These are phyloP conservation scores for Plasmodium cynomolgi DNA, from an alignment of 169 alveolate genomes.

Conservation along the genomic window DNA sequence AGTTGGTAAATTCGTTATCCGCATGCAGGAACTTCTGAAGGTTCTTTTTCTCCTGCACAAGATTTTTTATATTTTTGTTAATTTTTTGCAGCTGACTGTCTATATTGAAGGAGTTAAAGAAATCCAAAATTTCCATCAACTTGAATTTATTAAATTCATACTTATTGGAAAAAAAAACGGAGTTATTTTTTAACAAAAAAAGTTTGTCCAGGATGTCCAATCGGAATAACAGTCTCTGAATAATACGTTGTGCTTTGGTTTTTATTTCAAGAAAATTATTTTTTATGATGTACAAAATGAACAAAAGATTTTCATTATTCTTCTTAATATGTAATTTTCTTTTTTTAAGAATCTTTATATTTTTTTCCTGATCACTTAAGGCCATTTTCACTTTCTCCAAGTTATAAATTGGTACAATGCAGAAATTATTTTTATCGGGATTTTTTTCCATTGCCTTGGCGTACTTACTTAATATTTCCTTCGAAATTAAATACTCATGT, in stretches of 20 bases:
- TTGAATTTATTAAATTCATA: slow-evolving; percentile 68
- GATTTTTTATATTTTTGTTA: slow-evolving; percentile 50
- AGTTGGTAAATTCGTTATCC: slow-evolving; percentile 47
- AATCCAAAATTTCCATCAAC: slow-evolving; percentile 58
- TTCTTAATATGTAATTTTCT: slow-evolving; percentile 56
- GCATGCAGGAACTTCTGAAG: slow-evolving; percentile 36
- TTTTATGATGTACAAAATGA: slow-evolving; percentile 73
- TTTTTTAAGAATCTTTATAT: slow-evolving; percentile 62
- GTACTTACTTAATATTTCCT: slow-evolving; percentile 68
- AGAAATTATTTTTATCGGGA: slow-evolving; percentile 68
- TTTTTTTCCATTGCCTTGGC: slow-evolving; percentile 59
- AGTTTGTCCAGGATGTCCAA: slow-evolving; percentile 64
- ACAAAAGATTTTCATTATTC: slow-evolving; percentile 74
- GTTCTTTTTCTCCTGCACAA: slow-evolving; percentile 47
- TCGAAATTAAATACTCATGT: slow-evolving; percentile 74
- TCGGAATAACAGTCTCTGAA: slow-evolving; percentile 72
- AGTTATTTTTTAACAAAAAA: slow-evolving; percentile 66
- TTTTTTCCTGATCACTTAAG: slow-evolving; percentile 61
- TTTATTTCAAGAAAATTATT: slow-evolving; percentile 73
- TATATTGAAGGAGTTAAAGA: slow-evolving; percentile 69
- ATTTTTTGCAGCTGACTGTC: slow-evolving; percentile 72
- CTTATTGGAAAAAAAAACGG: slow-evolving; percentile 69
- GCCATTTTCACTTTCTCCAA: slow-evolving; percentile 57
- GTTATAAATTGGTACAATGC: slow-evolving; percentile 67
- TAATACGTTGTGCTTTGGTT: slow-evolving; percentile 68